Conservation (phyloP, 1,284 basidiomycete genomes). For the Entoloma clypeatum region DNA sequence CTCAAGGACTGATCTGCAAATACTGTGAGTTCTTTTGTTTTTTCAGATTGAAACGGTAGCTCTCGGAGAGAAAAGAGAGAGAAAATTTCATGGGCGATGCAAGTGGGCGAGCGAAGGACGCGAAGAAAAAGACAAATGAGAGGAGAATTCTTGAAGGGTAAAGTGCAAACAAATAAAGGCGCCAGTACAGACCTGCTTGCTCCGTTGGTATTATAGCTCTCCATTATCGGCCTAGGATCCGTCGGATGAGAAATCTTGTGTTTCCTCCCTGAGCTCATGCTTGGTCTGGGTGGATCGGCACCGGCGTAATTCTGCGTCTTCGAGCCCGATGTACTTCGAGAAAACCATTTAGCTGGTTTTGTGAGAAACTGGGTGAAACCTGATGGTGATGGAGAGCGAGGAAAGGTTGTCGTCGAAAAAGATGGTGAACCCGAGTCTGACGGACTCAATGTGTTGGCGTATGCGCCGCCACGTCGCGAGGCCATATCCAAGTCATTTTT, state of each 20-base stretch:
- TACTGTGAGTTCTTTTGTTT: too few species aligned
- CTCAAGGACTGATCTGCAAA: constrained; percentile 61
- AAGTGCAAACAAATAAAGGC: constrained; percentile 8
- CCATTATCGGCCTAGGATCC: constrained; percentile 70
- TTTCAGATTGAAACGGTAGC: too few species aligned
- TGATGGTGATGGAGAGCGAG: constrained; percentile 39
- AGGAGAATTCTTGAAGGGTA: not conserved
- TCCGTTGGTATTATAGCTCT: constrained; percentile 41
- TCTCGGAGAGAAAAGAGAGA: too few species aligned
- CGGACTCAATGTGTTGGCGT: constrained; percentile 30
- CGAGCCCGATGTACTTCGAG: constrained; percentile 37
- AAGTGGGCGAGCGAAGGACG: too few species aligned
- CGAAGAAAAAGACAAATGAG: not conserved
- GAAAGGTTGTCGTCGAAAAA: constrained; percentile 23
- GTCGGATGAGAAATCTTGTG: constrained; percentile 79
- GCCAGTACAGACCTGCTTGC: constrained; percentile 45
- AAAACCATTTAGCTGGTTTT: constrained; percentile 44
- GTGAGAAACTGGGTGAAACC: constrained; percentile 41
- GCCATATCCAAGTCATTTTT: constrained; percentile 27
- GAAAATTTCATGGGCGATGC: too few species aligned
- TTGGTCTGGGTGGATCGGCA: constrained; percentile 44
- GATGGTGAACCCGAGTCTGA: constrained; percentile 30
- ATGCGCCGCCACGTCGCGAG: constrained; percentile 30
- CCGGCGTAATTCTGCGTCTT: constrained; percentile 25
- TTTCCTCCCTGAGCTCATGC: constrained; percentile 54